Evolutionary conservation across 208 protist species (phyloP), one percentile per base, ranked within the genome.

Genomic region (Wallacemonas sp.): DNA sequence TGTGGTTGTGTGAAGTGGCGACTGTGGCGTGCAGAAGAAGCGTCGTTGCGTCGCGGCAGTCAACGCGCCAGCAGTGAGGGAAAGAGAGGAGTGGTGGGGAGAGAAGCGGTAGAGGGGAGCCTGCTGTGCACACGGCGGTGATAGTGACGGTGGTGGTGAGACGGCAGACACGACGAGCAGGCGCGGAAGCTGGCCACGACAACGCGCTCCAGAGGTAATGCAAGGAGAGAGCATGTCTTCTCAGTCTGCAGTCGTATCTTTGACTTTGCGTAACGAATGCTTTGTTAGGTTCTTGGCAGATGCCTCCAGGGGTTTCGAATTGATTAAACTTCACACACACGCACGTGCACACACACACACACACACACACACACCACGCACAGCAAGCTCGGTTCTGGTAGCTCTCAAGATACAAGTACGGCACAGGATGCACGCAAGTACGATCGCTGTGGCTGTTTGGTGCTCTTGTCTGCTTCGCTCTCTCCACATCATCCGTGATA

Each of bases 291-390:
- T 4, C 12, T 14, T 26, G 33, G 6, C 24, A 41, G 21, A 9
- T 56, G 5, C 29, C 21, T 2, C 49, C 39, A n/a, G n/a, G n/a
- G n/a, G n/a, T n/a, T n/a, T n/a, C n/a, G n/a, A n/a, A n/a, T n/a
- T n/a, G n/a, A n/a, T n/a, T n/a, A n/a, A n/a, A n/a, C n/a, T 55
- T 6, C n/a, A 55, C 26, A 23, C 21, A 55, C 21, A 55, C 47
- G 47, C 47, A 32, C 47, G 26, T 23, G 26, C 47, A 55, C n/a
- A n/a, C n/a, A n/a, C 24, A 32, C 47, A 17, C 36, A 14, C 36
- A 12, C 41, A 47, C 41, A 23, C 41, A n/a, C n/a, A n/a, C 41
- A 47, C 47, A 12, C 14, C 19, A 26, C n/a, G 21, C 43, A 47
- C 43, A 29, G 47, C 6, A 55, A 55, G 47, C 6, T 55, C 47